Conservation (phyloP, 495 filamentous ascomycete genomes). For the Lasiosphaeris hirsuta region DNA sequence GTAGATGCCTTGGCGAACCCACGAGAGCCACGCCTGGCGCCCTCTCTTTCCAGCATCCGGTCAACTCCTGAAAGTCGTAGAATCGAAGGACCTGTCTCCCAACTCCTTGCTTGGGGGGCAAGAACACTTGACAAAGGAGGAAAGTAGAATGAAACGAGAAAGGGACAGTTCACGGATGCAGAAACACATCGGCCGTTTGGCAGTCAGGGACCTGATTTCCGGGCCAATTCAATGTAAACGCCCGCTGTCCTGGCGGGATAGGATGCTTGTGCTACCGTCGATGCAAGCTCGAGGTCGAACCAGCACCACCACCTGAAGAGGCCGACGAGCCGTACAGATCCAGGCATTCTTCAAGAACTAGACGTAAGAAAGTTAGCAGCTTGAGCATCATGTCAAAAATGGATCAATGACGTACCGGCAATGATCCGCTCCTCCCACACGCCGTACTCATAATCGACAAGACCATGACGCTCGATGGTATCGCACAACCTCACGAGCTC, state of each 20-base stretch:
- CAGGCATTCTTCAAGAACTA: slow-evolving; percentile 65
- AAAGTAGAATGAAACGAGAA: slow-evolving; percentile 4
- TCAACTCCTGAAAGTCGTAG: slow-evolving; percentile 10
- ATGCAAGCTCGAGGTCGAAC: slow-evolving; percentile 9
- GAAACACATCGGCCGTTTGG: too few relatives aligned
- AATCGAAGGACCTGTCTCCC: slow-evolving; percentile 7
- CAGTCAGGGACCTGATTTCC: too few relatives aligned
- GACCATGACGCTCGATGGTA: slow-evolving; percentile 76
- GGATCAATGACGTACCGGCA: slow-evolving; percentile 55
- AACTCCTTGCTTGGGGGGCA: slow-evolving; percentile 17
- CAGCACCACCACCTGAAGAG: slow-evolving; percentile 22
- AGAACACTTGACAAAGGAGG: slow-evolving; percentile 11
- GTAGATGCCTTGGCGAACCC: neutral
- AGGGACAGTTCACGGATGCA: neutral
- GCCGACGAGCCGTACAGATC: slow-evolving; percentile 51
- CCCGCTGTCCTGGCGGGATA: too few relatives aligned
- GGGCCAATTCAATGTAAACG: too few relatives aligned
- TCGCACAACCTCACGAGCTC: slow-evolving; percentile 82
- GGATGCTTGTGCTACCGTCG: slow-evolving; percentile 6
- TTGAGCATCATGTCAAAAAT: neutral
- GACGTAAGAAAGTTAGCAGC: slow-evolving; percentile 1
- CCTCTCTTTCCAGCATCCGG: neutral
- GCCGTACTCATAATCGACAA: slow-evolving; percentile 96
- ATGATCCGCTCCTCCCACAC: slow-evolving; percentile 95
- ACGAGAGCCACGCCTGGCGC: neutral